These are phyloP conservation scores for Magnaporthiopsis poae DNA, from an alignment of 2,329 filamentous ascomycete species.

Conservation along the genomic window DNA sequence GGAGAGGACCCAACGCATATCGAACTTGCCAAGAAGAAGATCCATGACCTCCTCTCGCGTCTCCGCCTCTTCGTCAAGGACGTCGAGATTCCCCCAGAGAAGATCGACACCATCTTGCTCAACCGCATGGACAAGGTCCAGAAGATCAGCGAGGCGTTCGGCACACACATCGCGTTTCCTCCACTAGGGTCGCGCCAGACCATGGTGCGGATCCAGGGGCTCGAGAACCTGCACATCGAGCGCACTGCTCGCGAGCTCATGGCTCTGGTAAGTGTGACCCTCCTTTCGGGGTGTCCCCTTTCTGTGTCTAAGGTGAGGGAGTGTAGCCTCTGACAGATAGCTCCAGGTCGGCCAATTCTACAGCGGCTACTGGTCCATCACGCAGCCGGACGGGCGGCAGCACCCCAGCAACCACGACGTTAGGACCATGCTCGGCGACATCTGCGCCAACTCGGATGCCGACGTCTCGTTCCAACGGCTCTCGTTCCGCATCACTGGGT, in stretches of 20 bases:
- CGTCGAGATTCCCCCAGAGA: slow-evolving; percentile 76
- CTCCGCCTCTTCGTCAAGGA: slow-evolving; percentile 87
- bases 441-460: slow-evolving; percentile 90
- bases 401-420: slow-evolving; percentile 62
- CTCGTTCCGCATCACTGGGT: slow-evolving; percentile 87
- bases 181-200: slow-evolving; percentile 75
- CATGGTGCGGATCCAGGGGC: slow-evolving; percentile 80
- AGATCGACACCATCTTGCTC: slow-evolving; percentile 88
- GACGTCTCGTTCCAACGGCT: slow-evolving; percentile 91
- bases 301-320: neutral
- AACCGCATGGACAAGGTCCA: slow-evolving; percentile 90
- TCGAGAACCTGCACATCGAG: slow-evolving; percentile 87
- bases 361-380: slow-evolving; percentile 90
- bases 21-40: slow-evolving; percentile 76
- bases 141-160: slow-evolving; percentile 94
- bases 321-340: neutral
- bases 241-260: slow-evolving; percentile 92
- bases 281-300: neutral
- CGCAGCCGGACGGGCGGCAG: slow-evolving; percentile 58
- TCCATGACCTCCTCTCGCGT: slow-evolving; percentile 72
- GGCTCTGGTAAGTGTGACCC: slow-evolving; percentile 58
- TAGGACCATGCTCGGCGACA: slow-evolving; percentile 83
- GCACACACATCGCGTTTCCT: slow-evolving; percentile 87
- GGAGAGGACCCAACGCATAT: slow-evolving; percentile 80
- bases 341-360: slow-evolving; percentile 87